Percentiles rank a stretch among this genome's conserved stretches.
These are phyloP conservation scores for Aspergillus fumigatus DNA, from an alignment of 2,329 filamentous ascomycete species.

Conservation along the genomic window DNA sequence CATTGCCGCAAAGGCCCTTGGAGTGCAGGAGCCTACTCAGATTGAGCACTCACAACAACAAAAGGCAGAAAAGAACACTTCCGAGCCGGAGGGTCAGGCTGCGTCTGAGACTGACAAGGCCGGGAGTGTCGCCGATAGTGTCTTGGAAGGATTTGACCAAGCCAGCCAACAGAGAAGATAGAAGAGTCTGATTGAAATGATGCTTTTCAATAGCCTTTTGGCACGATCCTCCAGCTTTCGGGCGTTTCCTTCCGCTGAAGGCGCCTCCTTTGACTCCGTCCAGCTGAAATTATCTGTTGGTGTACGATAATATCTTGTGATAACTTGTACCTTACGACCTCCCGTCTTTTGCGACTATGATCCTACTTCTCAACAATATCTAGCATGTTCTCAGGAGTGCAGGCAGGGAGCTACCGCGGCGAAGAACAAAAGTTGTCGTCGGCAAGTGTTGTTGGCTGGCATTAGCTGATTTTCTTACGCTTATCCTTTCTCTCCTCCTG, in stretches of 20 bases:
- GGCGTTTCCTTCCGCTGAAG: not conserved
- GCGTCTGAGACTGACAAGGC: slow-evolving; percentile 21
- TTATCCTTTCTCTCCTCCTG: not conserved
- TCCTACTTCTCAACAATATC: not conserved
- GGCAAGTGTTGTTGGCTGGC: not conserved
- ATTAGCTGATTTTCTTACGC: not conserved
- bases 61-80: slow-evolving; percentile 27
- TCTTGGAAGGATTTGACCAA: slow-evolving; percentile 47
- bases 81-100: slow-evolving; percentile 14
- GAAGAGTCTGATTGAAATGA: slow-evolving; percentile 2
- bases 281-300: not conserved
- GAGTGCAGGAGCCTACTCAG: slow-evolving; percentile 19
- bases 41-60: slow-evolving; percentile 4
- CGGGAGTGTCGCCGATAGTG: slow-evolving; percentile 42
- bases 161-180: slow-evolving; percentile 31
- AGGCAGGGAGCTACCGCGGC: not conserved
- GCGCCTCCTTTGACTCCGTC: not conserved
- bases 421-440: not conserved
- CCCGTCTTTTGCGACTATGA: not conserved
- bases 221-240: not conserved
- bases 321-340: not conserved
- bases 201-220: not conserved
- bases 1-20: slow-evolving; percentile 44
- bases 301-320: not conserved
- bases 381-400: not conserved